Percentiles rank a stretch among this genome's conserved stretches.
These are phyloP conservation scores for Perkinsus chesapeaki DNA, from an alignment of 169 alveolate genomes.

Conservation along the genomic window DNA sequence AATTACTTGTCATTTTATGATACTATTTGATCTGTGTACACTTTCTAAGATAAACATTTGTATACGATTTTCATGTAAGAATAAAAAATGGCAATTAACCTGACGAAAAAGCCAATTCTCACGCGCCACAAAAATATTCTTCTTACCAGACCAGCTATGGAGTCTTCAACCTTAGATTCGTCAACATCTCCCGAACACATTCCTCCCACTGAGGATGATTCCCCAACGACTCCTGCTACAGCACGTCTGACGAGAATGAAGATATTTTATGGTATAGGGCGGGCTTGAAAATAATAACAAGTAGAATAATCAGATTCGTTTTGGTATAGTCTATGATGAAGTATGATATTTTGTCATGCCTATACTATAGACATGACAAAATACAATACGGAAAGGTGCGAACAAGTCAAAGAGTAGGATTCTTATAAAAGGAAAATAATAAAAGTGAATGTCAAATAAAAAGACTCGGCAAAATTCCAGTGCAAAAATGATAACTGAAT, in stretches of 20 bases:
- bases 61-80: neutral
- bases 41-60: neutral
- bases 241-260: neutral
- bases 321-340: too few relatives aligned
- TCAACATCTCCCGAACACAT: neutral
- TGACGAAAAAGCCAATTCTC: neutral
- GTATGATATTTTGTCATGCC: too few relatives aligned
- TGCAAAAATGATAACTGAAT: too few relatives aligned
- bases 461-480: too few relatives aligned
- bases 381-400: too few relatives aligned
- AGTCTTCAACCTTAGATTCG: neutral
- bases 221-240: neutral
- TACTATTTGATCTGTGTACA: neutral
- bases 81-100: neutral
- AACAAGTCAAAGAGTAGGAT: too few relatives aligned
- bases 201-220: neutral
- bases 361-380: too few relatives aligned
- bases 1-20: neutral
- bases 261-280: too few relatives aligned
- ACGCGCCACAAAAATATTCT: neutral
- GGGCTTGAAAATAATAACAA: too few relatives aligned
- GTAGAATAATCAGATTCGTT: too few relatives aligned
- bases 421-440: too few relatives aligned
- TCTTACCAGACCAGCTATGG: neutral
- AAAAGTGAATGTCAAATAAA: too few relatives aligned